Evolutionary conservation across 169 alveolate genomes (phyloP).

Genomic region (Plasmodium inui): DNA sequence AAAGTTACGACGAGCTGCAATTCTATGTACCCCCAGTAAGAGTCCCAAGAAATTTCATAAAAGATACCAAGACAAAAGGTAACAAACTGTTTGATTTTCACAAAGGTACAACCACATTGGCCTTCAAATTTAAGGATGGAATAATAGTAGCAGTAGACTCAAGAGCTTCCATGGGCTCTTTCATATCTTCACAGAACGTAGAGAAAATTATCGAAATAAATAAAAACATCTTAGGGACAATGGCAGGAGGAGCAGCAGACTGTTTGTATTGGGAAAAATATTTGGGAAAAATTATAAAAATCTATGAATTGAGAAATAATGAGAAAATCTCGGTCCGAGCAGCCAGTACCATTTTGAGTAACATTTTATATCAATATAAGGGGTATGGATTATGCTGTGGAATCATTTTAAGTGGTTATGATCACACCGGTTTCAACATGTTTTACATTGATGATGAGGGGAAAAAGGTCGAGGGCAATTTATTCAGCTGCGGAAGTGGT

Average conservation of each 20-base stretch:
- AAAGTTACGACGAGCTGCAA: slow-evolving; percentile 33
- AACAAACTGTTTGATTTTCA: slow-evolving; percentile 76
- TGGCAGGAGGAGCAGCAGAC: slow-evolving; percentile 99
- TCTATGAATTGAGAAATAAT: slow-evolving; percentile 91
- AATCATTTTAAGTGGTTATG: slow-evolving; percentile 94
- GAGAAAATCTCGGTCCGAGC: slow-evolving; percentile 97
- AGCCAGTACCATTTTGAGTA: slow-evolving; percentile 97
- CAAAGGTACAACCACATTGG: slow-evolving; percentile 99
- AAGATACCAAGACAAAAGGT: slow-evolving; percentile 37
- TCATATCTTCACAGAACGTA: slow-evolving; percentile 96
- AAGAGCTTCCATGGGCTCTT: slow-evolving; percentile 99
- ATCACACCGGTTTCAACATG: slow-evolving; percentile 92
- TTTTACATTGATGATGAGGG: slow-evolving; percentile 96
- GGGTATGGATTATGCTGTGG: slow-evolving; percentile 99
- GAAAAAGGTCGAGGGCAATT: slow-evolving; percentile 91
- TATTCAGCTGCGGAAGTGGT: slow-evolving; percentile 98
- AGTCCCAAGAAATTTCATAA: slow-evolving; percentile 71
- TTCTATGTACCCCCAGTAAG: slow-evolving; percentile 60
- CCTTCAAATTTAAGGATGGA: slow-evolving; percentile 95
- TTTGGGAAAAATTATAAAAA: slow-evolving; percentile 94
- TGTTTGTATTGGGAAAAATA: slow-evolving; percentile 98
- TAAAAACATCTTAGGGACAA: slow-evolving; percentile 97
- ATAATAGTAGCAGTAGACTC: slow-evolving; percentile 99
- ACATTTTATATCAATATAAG: slow-evolving; percentile 94
- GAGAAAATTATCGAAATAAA: slow-evolving; percentile 97